Percentiles rank a stretch among this genome's conserved stretches.
Conservation (phyloP, 305 asterid genomes). For the Caryopteris hybrid region DNA sequence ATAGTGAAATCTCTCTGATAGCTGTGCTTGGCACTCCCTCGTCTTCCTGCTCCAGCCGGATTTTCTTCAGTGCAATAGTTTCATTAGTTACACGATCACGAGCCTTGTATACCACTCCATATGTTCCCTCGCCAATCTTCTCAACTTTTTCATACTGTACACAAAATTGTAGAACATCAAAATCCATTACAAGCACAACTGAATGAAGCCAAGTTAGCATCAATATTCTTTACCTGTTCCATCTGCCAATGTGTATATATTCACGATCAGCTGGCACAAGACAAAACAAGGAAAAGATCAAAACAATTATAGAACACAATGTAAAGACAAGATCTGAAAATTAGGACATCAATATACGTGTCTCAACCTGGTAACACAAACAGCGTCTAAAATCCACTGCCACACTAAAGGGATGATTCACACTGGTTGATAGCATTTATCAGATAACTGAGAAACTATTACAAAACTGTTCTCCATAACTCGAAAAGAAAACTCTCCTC, state of each 20-base stretch:
- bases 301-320: neutral
- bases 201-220: neutral
- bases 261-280: conserved; percentile 10
- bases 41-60: conserved; percentile 95
- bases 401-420: too few species aligned
- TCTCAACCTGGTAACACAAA: neutral
- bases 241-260: conserved; percentile 29
- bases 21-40: conserved; percentile 99
- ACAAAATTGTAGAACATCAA: conserved; percentile 6
- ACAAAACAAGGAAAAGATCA: neutral
- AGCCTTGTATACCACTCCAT: conserved; percentile 98
- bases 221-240: conserved; percentile 55
- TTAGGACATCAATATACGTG: neutral
- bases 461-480: neutral
- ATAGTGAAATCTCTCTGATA: conserved; percentile 88
- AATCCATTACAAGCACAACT: neutral
- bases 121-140: conserved; percentile 98
- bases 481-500: neutral
- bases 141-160: conserved; percentile 91
- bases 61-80: conserved; percentile 95
- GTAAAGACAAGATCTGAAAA: conserved; percentile 9
- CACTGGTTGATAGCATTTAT: too few species aligned
- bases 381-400: neutral
- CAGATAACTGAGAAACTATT: neutral
- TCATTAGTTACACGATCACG: conserved; percentile 84